Evolutionary conservation across 345 rosid species (phyloP), one percentile per base, ranked within the genome.

Genomic region (Bruguiera sexangula): DNA sequence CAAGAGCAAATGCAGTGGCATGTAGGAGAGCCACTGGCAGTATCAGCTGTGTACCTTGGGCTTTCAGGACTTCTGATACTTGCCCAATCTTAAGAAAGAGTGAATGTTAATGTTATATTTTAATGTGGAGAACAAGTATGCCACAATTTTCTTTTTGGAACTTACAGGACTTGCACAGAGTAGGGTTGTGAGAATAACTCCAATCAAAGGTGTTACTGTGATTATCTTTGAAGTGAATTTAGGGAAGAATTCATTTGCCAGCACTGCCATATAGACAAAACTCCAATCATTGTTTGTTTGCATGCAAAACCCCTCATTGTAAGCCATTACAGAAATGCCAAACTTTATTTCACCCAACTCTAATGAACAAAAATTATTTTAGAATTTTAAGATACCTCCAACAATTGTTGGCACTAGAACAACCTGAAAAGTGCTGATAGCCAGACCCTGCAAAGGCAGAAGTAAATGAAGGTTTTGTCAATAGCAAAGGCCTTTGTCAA

Each of bases 81-180:
- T 89, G 96, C 62, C 99, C 99, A 80, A 95, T 92, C 97, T 93
- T 71, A 50, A 61, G 62, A 75, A 62, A 10, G 16, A 55, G 31
- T 4, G 65, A 52, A 31, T 60, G 27, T 15, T 16, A 71, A 66
- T 39, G 60, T 78, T 21, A 76, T 69, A 26, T 59, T 54, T 65
- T 63, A 32, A 30, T 24, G 8, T 13, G 8, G 26, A 48, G 60
- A 62, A 68, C 68, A 69, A 71, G 54, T 26, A 30, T 52, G 22
- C 36, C 46, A 51, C 56, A 56, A 22, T 55, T 21, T 55, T 6
- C 63, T 21, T 26, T 65, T 60, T 13, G 69, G 24, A 71, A 79
- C 97, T 94, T 78, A 95, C 97, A 51, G 96, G 99, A 71, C 99
- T 92, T 22, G 99, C 97, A 79, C 97, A 95, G 55, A 95, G 96